Evolutionary conservation across 768 basidiomycete species (phyloP).

Genomic region (Hygrophorus pudorinus): DNA sequence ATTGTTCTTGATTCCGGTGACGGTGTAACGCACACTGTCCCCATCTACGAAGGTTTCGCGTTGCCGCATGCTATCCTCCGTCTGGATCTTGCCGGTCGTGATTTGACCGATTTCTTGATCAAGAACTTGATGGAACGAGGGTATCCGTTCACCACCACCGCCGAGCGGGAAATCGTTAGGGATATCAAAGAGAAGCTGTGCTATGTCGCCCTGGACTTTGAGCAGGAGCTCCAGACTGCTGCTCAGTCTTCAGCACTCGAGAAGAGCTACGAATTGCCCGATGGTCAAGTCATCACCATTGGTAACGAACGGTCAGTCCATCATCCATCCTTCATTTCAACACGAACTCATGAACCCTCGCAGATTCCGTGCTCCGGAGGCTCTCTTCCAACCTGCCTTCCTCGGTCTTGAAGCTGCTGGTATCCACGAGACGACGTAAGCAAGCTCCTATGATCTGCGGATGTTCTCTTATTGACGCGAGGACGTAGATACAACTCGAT

Average conservation of each 20-base stretch:
- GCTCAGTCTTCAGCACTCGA: conserved; percentile 83
- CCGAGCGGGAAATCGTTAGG: conserved; percentile 88
- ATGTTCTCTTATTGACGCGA: conserved; percentile 11
- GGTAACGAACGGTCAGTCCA: conserved; percentile 82
- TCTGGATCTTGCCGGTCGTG: conserved; percentile 88
- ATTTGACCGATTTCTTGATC: conserved; percentile 76
- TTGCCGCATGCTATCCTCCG: conserved; percentile 90
- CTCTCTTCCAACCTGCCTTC: conserved; percentile 89
- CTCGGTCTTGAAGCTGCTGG: conserved; percentile 83
- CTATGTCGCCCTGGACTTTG: conserved; percentile 91
- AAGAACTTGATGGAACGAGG: conserved; percentile 87
- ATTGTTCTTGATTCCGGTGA: conserved; percentile 95
- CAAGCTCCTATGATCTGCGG: conserved; percentile 20
- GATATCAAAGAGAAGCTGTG: conserved; percentile 98
- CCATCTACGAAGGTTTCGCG: conserved; percentile 91
- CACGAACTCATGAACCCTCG: conserved; percentile 40
- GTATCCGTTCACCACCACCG: conserved; percentile 89
- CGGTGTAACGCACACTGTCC: conserved; percentile 93
- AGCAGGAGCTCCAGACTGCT: conserved; percentile 87
- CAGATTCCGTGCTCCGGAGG: conserved; percentile 88
- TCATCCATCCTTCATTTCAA: conserved; percentile 42
- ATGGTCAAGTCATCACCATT: conserved; percentile 93
- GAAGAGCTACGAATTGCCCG: conserved; percentile 87
- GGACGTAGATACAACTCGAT: conserved; percentile 66
- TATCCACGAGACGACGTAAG: conserved; percentile 84